Evolutionary conservation across 352 stramenopile species (phyloP).

Genomic region (Phytophthora boehmeriae): DNA sequence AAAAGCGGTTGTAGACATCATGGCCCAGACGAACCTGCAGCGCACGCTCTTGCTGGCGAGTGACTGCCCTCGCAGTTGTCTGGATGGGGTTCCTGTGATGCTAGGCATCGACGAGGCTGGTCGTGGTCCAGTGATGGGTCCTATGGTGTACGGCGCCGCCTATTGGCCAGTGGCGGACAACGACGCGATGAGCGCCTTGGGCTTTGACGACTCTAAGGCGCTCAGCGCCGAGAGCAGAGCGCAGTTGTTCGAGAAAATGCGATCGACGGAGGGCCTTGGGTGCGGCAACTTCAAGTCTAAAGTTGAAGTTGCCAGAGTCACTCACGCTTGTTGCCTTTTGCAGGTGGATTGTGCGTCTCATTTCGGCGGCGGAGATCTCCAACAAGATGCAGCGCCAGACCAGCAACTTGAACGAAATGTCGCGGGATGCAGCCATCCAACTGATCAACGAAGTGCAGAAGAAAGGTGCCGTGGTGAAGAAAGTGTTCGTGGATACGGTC

Average conservation of each 20-base stretch:
- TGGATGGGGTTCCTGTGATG: conserved; percentile 81
- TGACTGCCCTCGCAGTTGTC: conserved; percentile 61
- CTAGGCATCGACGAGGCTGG: conserved; percentile 96
- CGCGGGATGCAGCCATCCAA: conserved; percentile 92
- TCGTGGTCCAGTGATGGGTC: conserved; percentile 92
- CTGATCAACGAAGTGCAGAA: conserved; percentile 92
- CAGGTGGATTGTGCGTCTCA: conserved; percentile 91
- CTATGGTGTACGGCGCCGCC: conserved; percentile 94
- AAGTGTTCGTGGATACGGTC: conserved; percentile 96
- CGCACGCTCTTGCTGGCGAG: conserved; percentile 60
- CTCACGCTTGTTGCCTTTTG: conserved; percentile 3
- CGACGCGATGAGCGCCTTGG: conserved; percentile 81
- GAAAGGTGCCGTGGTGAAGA: conserved; percentile 83
- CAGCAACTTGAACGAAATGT: conserved; percentile 95
- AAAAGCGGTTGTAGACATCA: neutral
- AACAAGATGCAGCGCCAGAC: conserved; percentile 94
- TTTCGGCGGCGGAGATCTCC: conserved; percentile 94
- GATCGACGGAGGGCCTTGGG: conserved; percentile 64
- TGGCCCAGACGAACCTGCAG: conserved; percentile 50
- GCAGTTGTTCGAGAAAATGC: conserved; percentile 90
- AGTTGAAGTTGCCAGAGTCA: conserved; percentile 5
- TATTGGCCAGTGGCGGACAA: conserved; percentile 88
- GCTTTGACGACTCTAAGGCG: conserved; percentile 96
- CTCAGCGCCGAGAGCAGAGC: conserved; percentile 87
- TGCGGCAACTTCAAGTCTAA: conserved; percentile 21